Base-by-base conservation (phyloP, 23 red algal species). In the Gracilaria gracilis region DNA sequence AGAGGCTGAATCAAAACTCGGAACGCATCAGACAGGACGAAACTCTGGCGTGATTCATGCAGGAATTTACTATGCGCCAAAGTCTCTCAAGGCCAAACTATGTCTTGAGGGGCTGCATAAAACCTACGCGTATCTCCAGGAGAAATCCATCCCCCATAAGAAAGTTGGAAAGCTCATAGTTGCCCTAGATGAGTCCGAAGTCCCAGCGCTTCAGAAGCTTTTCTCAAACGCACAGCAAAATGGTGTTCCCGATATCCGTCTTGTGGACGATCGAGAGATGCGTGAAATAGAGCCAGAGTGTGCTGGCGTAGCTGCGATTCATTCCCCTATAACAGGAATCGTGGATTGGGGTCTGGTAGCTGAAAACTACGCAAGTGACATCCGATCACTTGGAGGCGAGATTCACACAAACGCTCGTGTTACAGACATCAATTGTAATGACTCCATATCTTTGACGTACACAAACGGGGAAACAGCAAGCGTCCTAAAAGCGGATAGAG, bases 11-110 rank as follows among this genome's bases (percentile, higher is more conserved):
- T 27, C 64, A 24, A 70, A 81, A 32, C 72, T 97, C 0, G 95
- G 64, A 4, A 66, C 74, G 14, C 88, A 97, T 53, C 95, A 97
- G 75, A 91, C 91, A 27, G 72, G 70, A 39, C 93, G 87, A 81
- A 98, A 95, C 50, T 94, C 89, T 15, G 96, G 91, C 27, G 96
- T 98, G 2, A 89, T 98, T 36, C 96, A 98, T 57, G 85, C 96
- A 37, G 96, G 96, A 16, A 79, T 98, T 40, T 95, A 90, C 85
- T 98, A 98, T 75, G 44, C 64, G 54, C 96, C 96, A 9, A 80
- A 94, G 0, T 94, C 89, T 3, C 85, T 95, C 21, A 98, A 98
- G 73, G 88, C 88, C 59, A 49, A 64, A 46, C 74, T 95, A 28
- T 98, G 96, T 77, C 59, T 95, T 28, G 87, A 87, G 49, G 96